phyloP scores from a whole-genome alignment of 2,329 filamentous ascomycete species.

The Penicillium olsonii region DNA sequence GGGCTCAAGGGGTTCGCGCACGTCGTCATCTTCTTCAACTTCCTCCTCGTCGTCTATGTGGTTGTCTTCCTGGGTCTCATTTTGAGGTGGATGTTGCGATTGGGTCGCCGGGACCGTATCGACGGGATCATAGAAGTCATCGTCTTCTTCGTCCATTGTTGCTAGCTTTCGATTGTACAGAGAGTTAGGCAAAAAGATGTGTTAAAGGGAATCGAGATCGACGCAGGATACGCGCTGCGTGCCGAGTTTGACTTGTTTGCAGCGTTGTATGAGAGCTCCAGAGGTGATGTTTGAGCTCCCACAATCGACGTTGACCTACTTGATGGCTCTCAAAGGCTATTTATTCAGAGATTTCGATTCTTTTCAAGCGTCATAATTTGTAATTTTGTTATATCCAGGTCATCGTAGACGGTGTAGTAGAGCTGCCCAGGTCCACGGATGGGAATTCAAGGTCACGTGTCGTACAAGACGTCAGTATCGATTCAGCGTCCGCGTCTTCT shows the following conservation, averaged over 20 bases:
- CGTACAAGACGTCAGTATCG: conserved; percentile 14
- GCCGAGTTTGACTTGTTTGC: conserved; percentile 28
- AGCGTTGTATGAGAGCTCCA: conserved; percentile 7
- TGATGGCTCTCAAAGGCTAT: neutral
- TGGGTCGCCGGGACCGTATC: conserved; percentile 37
- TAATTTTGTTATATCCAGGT: too few species aligned
- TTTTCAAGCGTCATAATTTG: too few species aligned
- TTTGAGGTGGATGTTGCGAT: conserved; percentile 30
- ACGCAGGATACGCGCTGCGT: conserved; percentile 15
- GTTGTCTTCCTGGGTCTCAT: conserved; percentile 36
- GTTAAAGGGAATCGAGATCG: conserved; percentile 15
- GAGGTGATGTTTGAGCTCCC: neutral
- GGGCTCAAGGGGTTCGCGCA: conserved; percentile 12
- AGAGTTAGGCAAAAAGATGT: conserved; percentile 8
- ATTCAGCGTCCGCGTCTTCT: neutral
- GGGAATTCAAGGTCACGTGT: conserved; percentile 13
- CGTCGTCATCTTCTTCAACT: conserved; percentile 40
- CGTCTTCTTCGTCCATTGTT: conserved; percentile 50
- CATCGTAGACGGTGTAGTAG: neutral
- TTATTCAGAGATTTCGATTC: neutral
- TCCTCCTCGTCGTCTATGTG: conserved; percentile 44
- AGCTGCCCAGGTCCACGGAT: too few species aligned
- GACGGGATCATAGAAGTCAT: conserved; percentile 49
- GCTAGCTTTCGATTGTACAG: conserved; percentile 10
- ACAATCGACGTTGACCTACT: too few species aligned